phyloP scores from a whole-genome alignment of 2,329 filamentous ascomycete genomes.

The Furcasterigmium sp. region DNA sequence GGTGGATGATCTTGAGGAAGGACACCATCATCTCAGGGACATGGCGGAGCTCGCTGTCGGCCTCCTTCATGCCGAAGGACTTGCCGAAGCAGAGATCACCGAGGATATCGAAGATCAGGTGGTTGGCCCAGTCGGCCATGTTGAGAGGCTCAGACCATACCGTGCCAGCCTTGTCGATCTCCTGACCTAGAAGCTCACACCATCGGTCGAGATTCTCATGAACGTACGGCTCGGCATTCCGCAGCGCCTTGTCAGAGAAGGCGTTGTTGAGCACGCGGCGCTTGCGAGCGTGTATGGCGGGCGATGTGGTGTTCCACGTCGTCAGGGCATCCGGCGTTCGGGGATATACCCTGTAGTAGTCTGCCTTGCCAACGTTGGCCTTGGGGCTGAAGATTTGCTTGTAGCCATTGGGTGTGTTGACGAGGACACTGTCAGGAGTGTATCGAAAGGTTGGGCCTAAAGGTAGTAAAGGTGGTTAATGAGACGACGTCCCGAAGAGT shows the following conservation, averaged over 20 bases:
- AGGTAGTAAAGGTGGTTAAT: too few species aligned
- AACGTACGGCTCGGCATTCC: not conserved
- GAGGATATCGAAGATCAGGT: conserved; percentile 24
- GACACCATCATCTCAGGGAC: conserved; percentile 11
- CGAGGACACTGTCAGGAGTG: conserved; percentile 11
- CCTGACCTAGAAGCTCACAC: conserved; percentile 5
- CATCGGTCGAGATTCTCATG: not conserved
- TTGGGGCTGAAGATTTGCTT: conserved; percentile 14
- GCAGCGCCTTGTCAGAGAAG: conserved; percentile 8
- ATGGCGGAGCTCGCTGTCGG: conserved; percentile 9
- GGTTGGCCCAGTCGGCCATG: conserved; percentile 14
- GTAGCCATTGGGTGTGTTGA: conserved; percentile 14
- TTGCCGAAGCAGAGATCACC: conserved; percentile 28
- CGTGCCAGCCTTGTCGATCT: conserved; percentile 7
- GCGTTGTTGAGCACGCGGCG: not conserved
- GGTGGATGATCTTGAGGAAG: conserved; percentile 10
- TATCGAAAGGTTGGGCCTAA: conserved; percentile 14
- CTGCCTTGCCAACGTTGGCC: conserved; percentile 14
- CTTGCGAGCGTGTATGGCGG: conserved; percentile 25
- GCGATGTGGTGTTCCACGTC: conserved; percentile 10
- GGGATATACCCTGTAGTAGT: conserved; percentile 15
- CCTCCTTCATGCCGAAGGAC: conserved; percentile 21
- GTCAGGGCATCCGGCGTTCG: conserved; percentile 11
- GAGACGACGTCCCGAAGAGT: too few species aligned
- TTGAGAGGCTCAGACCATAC: conserved; percentile 5